A percentile compares a stretch with the other conserved stretches of the same genome.
These are phyloP conservation scores for Arachis stenosperma DNA, from an alignment of 306 rosid species.

Conservation along the genomic window DNA sequence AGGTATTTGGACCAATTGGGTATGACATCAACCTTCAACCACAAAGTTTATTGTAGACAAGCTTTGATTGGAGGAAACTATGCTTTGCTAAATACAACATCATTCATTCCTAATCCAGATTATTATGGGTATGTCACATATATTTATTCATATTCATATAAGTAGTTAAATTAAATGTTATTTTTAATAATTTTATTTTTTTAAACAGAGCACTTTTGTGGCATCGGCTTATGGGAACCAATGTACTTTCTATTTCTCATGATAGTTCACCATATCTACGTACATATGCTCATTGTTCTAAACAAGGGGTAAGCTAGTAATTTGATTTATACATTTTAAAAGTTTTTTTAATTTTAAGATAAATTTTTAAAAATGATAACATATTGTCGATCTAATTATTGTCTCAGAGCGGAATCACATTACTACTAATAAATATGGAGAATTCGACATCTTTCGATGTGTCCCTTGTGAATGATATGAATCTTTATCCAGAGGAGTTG, in stretches of 20 bases:
- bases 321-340: neutral
- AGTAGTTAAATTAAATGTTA: neutral
- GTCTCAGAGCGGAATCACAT: slow-evolving; percentile 55
- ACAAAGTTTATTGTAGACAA: slow-evolving; percentile 68
- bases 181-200: neutral
- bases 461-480: slow-evolving; percentile 40
- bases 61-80: slow-evolving; percentile 73
- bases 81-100: slow-evolving; percentile 60
- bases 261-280: slow-evolving; percentile 51
- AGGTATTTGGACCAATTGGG: slow-evolving; percentile 78
- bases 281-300: slow-evolving; percentile 55
- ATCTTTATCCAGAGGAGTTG: neutral
- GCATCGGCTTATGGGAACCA: slow-evolving; percentile 61
- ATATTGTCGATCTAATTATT: no score
- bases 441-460: slow-evolving; percentile 51
- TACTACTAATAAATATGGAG: slow-evolving; percentile 65
- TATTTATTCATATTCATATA: neutral
- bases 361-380: no score
- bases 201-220: slow-evolving; percentile 52
- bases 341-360: no score
- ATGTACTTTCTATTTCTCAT: slow-evolving; percentile 42
- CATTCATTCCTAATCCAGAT: slow-evolving; percentile 73
- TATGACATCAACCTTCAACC: slow-evolving; percentile 60
- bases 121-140: slow-evolving; percentile 54
- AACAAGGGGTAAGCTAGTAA: slow-evolving; percentile 34